Percentiles rank a stretch among this genome's conserved stretches.
These are phyloP conservation scores for Pleurostoma richardsiae DNA, from an alignment of 2,329 filamentous ascomycete genomes.

Conservation along the genomic window DNA sequence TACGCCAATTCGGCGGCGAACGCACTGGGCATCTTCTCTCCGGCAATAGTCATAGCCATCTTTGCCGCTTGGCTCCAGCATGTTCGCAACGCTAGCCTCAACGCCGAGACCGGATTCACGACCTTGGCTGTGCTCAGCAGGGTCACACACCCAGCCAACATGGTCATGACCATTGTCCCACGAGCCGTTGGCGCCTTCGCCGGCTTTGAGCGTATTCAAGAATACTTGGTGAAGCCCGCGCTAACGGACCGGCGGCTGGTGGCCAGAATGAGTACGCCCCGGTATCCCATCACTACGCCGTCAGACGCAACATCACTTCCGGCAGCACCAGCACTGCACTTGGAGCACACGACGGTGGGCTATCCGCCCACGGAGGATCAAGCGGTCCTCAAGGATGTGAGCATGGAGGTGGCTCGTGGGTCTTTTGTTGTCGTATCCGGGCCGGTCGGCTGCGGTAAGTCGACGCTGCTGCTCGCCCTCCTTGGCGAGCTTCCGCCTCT, in stretches of 20 bases:
- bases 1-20: slow-evolving; percentile 34
- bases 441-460: slow-evolving; percentile 7
- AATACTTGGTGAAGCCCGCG: slow-evolving; percentile 14
- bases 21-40: slow-evolving; percentile 32
- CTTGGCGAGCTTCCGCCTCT: slow-evolving; percentile 2
- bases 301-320: too few relatives aligned
- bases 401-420: neutral
- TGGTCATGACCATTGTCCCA: slow-evolving; percentile 34
- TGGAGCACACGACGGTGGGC: too few relatives aligned
- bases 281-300: too few relatives aligned
- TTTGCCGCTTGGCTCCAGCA: slow-evolving; percentile 18
- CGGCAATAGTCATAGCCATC: slow-evolving; percentile 26
- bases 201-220: slow-evolving; percentile 29
- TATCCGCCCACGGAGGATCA: neutral
- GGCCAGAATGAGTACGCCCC: neutral
- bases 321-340: too few relatives aligned
- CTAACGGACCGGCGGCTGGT: neutral
- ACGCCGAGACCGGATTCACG: slow-evolving; percentile 30
- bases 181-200: slow-evolving; percentile 21
- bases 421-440: slow-evolving; percentile 4
- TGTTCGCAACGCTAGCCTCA: slow-evolving; percentile 13
- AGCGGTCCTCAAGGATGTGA: neutral
- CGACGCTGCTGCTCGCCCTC: slow-evolving; percentile 4
- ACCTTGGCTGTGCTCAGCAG: slow-evolving; percentile 27
- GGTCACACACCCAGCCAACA: slow-evolving; percentile 34